Evolutionary conservation across 352 stramenopile genomes (phyloP), one percentile per base, ranked within the genome.

Genomic region (Phytophthora tubulina): DNA sequence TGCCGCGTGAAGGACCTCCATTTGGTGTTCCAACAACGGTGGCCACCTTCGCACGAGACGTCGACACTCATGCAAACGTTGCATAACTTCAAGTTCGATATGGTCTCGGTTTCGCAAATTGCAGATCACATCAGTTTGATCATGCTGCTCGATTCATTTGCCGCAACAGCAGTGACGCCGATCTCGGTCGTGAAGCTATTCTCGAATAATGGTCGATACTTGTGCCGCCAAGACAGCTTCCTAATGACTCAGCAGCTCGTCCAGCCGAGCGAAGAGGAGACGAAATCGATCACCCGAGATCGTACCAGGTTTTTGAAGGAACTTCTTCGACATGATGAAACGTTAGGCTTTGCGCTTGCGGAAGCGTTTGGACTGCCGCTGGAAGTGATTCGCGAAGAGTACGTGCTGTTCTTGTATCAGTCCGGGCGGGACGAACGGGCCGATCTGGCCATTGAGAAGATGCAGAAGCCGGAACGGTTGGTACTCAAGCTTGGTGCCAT

Each of bases 381-480:
- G 11, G 84, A 95, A 21, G 72, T 84, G 31, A 89, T 96, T 63
- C 85, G 85, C 30, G 85, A 94, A 81, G 86, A 93, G 57, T 82
- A 95, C 39, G 83, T 93, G 21, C 38, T 96, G 31, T 94, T 93
- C 53, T 72, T 96, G 63, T 96, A 95, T 62, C 84, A 94, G 39
- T 88, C 70, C 6, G 89, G 89, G 2, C 73, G 80, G n/a, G 87
- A 96, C 48, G 81, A 91, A 49, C 63, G 78, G 4, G 89, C 86
- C 0, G 89, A 96, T 54, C 64, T 86, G 48, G 83, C 80, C n/a
- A 78, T 95, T 42, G 86, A 94, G 45, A 91, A 91, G 17, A 85
- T 95, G 74, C 79, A 88, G 33, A 76, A 80, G 8, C 84, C 86
- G 4, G 81, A 91, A n/a, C 72, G 75, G n/a, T 53, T 96, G 13